Evolutionary conservation across 768 basidiomycete genomes (phyloP).

Genomic region (Suillus lakei): DNA sequence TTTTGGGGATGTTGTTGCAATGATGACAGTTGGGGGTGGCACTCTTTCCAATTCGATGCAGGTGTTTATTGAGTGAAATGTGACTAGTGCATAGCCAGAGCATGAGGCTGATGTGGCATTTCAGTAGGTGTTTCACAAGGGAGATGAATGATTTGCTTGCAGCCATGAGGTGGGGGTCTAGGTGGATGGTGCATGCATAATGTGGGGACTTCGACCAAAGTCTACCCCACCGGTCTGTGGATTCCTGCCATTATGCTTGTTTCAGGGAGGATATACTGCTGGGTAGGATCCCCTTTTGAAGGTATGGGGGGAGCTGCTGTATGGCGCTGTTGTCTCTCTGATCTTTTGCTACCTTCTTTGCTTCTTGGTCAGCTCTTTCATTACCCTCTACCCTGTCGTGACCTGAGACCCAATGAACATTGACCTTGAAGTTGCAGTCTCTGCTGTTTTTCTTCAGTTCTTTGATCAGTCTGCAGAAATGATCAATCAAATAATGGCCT

Average conservation of each 20-base stretch:
- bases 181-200: background rate
- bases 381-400: conserved; percentile 19
- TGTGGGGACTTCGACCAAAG: conserved; percentile 1
- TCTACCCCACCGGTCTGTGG: background rate
- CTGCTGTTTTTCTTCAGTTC: background rate
- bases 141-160: background rate
- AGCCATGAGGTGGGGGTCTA: background rate
- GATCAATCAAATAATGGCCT: conserved; percentile 6
- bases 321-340: background rate
- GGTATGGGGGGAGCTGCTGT: background rate
- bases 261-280: conserved; percentile 13
- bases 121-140: conserved; percentile 5
- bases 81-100: conserved; percentile 38
- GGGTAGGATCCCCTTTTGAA: background rate
- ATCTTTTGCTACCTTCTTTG: conserved; percentile 22
- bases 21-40: conserved; percentile 30
- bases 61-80: conserved; percentile 32
- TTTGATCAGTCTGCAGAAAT: background rate
- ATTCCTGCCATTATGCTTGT: background rate
- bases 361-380: conserved; percentile 25
- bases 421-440: background rate
- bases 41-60: conserved; percentile 26
- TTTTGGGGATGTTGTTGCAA: conserved; percentile 29
- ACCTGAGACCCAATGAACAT: conserved; percentile 6
- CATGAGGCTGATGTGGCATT: conserved; percentile 27